Conservation (phyloP, 2,329 filamentous ascomycete species). For the Emydomyces testavorans region DNA sequence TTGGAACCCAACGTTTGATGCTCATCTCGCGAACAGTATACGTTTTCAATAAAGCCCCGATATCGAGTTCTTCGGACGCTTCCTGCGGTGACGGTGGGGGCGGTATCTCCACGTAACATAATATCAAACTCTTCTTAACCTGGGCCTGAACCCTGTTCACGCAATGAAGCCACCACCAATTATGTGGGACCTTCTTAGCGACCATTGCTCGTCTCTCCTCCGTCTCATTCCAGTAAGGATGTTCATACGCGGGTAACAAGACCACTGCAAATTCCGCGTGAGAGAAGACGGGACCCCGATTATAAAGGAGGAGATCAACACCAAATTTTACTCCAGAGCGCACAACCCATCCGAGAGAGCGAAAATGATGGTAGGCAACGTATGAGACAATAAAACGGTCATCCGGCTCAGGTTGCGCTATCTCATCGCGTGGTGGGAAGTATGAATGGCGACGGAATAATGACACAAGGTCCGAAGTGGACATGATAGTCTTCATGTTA, state of each 20-base stretch:
- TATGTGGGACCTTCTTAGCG: conserved; percentile 35
- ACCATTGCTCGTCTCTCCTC: conserved; percentile 41
- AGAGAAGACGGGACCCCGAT: conserved; percentile 81
- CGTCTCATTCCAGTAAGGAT: conserved; percentile 56
- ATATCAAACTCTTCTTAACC: conserved; percentile 76
- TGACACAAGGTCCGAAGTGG: conserved; percentile 48
- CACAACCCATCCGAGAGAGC: conserved; percentile 88
- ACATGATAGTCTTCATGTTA: conserved; percentile 32
- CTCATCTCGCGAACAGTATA: conserved; percentile 74
- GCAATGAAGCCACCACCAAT: conserved; percentile 57
- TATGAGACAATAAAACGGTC: conserved; percentile 81
- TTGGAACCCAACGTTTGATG: conserved; percentile 72
- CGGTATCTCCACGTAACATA: conserved; percentile 87
- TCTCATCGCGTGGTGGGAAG: conserved; percentile 47
- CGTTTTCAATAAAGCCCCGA: conserved; percentile 51
- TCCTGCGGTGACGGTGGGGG: conserved; percentile 40
- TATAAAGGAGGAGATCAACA: conserved; percentile 88
- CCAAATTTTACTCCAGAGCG: conserved; percentile 89
- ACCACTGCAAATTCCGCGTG: conserved; percentile 88
- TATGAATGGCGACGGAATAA: conserved; percentile 60
- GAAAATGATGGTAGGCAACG: conserved; percentile 87
- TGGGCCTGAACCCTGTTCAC: conserved; percentile 81
- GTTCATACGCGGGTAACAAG: conserved; percentile 68
- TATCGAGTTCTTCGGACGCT: conserved; percentile 32
- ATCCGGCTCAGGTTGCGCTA: conserved; percentile 51